These are phyloP conservation scores for Panaeolus papilionaceus DNA, from an alignment of 768 basidiomycete species.

Conservation along the genomic window DNA sequence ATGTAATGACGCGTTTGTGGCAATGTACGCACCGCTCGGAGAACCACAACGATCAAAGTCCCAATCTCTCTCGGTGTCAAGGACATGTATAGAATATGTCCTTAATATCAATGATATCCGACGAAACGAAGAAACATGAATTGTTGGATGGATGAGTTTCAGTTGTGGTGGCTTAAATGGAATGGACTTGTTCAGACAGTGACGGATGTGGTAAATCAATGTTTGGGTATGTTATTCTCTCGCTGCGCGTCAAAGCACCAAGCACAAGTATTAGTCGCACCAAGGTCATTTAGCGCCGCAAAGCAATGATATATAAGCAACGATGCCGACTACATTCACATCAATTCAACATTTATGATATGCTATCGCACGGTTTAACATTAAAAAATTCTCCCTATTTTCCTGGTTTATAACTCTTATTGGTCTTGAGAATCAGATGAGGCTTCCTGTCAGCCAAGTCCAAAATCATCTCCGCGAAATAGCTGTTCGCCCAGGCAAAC, in stretches of 20 bases:
- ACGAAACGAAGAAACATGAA: constrained; percentile 27
- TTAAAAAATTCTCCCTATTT: constrained; percentile 31
- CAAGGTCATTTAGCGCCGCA: constrained; percentile 3
- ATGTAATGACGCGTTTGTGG: constrained; percentile 28
- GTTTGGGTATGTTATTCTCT: constrained; percentile 25
- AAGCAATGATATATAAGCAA: neutral
- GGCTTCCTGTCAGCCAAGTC: constrained; percentile 81
- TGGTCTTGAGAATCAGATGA: constrained; percentile 62
- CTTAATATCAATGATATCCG: constrained; percentile 22
- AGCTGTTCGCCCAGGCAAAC: constrained; percentile 89
- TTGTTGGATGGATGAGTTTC: constrained; percentile 26
- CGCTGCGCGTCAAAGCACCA: constrained; percentile 20
- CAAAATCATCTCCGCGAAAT: constrained; percentile 83
- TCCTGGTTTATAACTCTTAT: constrained; percentile 62
- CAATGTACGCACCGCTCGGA: constrained; percentile 81
- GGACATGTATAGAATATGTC: constrained; percentile 50
- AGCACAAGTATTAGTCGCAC: neutral
- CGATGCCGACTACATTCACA: neutral
- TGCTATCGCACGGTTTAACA: too few relatives aligned
- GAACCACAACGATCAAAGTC: constrained; percentile 90
- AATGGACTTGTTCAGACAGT: constrained; percentile 29
- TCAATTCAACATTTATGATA: neutral
- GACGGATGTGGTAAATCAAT: constrained; percentile 29
- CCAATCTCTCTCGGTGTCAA: constrained; percentile 79
- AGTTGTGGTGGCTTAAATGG: constrained; percentile 30